A percentile compares a stretch with the other conserved stretches of the same genome.
Evolutionary conservation across 345 rosid species (phyloP).

Genomic region (Gossypium sturtianum): DNA sequence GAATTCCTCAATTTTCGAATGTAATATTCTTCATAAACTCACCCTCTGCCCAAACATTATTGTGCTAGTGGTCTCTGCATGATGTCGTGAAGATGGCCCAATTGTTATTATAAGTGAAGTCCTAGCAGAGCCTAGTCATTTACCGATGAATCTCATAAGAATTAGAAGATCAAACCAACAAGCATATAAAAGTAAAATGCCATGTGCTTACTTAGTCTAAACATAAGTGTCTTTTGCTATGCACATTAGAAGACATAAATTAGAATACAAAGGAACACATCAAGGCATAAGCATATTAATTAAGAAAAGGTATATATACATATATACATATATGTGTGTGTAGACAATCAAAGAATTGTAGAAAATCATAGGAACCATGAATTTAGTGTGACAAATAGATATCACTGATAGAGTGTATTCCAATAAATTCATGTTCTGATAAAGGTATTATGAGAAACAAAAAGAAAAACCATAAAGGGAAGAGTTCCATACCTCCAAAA

Average conservation of each 20-base stretch:
- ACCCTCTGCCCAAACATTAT: conserved; percentile 94
- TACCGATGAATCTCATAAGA: conserved; percentile 14
- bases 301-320: background rate
- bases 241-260: background rate
- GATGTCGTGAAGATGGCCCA: conserved; percentile 78
- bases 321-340: too few relatives aligned
- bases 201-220: background rate
- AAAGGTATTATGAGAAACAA: background rate
- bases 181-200: background rate
- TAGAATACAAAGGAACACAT: background rate
- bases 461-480: background rate
- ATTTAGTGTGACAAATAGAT: background rate
- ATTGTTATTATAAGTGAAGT: conserved; percentile 83
- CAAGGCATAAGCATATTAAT: background rate
- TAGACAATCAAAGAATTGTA: background rate
- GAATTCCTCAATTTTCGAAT: background rate
- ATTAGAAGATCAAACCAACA: background rate
- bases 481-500: conserved; percentile 60
- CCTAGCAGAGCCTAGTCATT: conserved; percentile 73
- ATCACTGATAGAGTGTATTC: background rate
- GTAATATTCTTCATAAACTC: conserved; percentile 24
- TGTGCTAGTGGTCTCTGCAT: conserved; percentile 86
- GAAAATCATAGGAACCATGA: background rate
- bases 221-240: background rate
- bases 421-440: background rate